Evolutionary conservation across 805 yeast genomes (phyloP), one percentile per base, ranked within the genome.

Genomic region (Lipomyces starkeyi): DNA sequence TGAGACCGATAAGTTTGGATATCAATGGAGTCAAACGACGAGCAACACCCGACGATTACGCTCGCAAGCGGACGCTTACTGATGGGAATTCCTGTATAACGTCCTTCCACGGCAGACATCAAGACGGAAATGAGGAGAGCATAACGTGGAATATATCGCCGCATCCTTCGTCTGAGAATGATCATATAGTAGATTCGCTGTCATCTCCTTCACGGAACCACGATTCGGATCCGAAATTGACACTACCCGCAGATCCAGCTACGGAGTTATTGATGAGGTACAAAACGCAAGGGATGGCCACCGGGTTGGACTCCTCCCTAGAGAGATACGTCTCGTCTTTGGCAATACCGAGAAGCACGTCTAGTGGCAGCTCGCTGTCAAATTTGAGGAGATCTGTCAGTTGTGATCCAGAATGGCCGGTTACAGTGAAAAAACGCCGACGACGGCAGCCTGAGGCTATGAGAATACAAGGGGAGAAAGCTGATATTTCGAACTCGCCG

Each of bases 391-490:
- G 69, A 52, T 56, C 70, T 13, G 43, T 37, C 25, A 65, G 70
- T 40, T 68, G 71, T 34, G 71, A 65, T 17, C 67, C 71, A 2
- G 71, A 68, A 25, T 66, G 69, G 69, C 70, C 70, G 34, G 55
- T 17, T 13, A 52, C 67, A 1, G 22, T 54, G 11, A 55, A 60
- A 34, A 53, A 62, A 37, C 27, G 60, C 35, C 55, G 67, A 22
- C 52, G 62, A 7, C 58, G 65, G 20, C 53, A 6, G 9, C 49
- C 20, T 2, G 49, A 17, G 55, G 47, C 47, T 53, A 43, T n/a
- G 40, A 40, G 40, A 29, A 13, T 22, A 11, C 49, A 2, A 9
- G n/a, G 14, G 14, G 32, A 11, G 52, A 14, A 35, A 11, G 29
- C 13, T 29, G 37, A 54, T 29, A 7, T 8, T 8, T n/a, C 22